Evolutionary conservation across 2,329 filamentous ascomycete species (phyloP), one percentile per base, ranked within the genome.

Genomic region (Scedosporium dehoogii): DNA sequence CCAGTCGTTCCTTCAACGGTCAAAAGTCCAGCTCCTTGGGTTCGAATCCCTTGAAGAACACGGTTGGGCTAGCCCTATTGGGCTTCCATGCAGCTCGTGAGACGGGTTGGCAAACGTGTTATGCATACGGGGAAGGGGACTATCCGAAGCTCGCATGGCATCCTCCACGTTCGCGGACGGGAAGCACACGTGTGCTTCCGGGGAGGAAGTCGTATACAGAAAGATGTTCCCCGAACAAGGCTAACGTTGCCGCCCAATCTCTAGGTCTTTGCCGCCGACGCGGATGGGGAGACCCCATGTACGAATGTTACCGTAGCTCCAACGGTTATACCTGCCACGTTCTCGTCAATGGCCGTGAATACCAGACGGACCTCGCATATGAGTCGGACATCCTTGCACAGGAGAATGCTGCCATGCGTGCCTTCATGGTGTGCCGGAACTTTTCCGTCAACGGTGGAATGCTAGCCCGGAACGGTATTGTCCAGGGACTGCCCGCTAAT

Each of bases 381-480:
- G 86, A 90, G 73, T 90, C 88, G 65, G 90, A 93, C 73, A 80
- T 84, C 58, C 81, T 96, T 67, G 93, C 93, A 57, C 90, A 92
- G 72, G 92, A 97, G 75, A 94, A 93, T 70, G 93, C 93, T 27
- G 93, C 93, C 64, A 96, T 96, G 85, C 89, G 92, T 65, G 93
- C 93, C 63, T 97, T 96, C 76, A 93, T 96, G 85, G 94, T 97
- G 68, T 97, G 93, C 81, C 89, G 92, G 67, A 96, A 96, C 81
- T 97, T 97, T 78, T 96, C 91, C 62, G 90, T 96, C 74, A 97
- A 96, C 73, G 92, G 96, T 70, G 93, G 93, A 73, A 96, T 96
- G 91, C 79, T 87, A 66, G 85, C 85, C 65, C 82, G 85, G 66
- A 88, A 87, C 70, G 85, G 85, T 53, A 86, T 87, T 65, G 84